Evolutionary conservation across 192 early-diverging fungal species (phyloP).

Genomic region (Geosiphon pyriformis): DNA sequence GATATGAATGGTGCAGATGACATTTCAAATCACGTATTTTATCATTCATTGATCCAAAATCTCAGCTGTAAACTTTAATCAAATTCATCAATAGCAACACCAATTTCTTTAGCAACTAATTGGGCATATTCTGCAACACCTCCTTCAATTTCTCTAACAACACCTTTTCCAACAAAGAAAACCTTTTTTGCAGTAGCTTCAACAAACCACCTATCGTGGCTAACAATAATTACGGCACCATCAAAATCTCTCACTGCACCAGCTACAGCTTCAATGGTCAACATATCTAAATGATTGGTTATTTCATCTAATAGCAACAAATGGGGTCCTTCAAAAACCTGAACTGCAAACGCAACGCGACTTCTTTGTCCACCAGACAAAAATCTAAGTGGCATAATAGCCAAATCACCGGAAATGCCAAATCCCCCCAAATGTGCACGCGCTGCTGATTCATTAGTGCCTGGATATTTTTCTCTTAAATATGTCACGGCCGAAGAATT

Average conservation of each 20-base stretch:
- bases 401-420: slow-evolving; percentile 64
- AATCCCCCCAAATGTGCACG: slow-evolving; percentile 73
- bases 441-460: slow-evolving; percentile 51
- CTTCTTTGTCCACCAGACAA: slow-evolving; percentile 82
- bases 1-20: no score
- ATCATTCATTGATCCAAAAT: no score
- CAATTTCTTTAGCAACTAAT: slow-evolving; percentile 30
- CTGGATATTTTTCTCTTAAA: slow-evolving; percentile 41
- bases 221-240: slow-evolving; percentile 76
- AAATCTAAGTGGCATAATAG: slow-evolving; percentile 49
- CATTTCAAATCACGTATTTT: no score
- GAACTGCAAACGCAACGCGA: slow-evolving; percentile 69
- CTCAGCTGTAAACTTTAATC: no score
- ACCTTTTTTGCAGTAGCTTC: slow-evolving; percentile 54
- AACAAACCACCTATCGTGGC: slow-evolving; percentile 86
- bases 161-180: slow-evolving; percentile 43
- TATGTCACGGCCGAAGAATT: slow-evolving; percentile 45
- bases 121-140: slow-evolving; percentile 64
- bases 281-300: slow-evolving; percentile 88
- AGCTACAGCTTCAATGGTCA: slow-evolving; percentile 71
- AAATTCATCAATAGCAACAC: slow-evolving; percentile 14
- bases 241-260: slow-evolving; percentile 62
- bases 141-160: slow-evolving; percentile 52
- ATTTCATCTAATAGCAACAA: slow-evolving; percentile 74
- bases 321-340: slow-evolving; percentile 60